Percentiles rank a stretch among this genome's conserved stretches.
These are phyloP conservation scores for Aspergillus tubingensis DNA, from an alignment of 2,329 filamentous ascomycete genomes.

Conservation along the genomic window DNA sequence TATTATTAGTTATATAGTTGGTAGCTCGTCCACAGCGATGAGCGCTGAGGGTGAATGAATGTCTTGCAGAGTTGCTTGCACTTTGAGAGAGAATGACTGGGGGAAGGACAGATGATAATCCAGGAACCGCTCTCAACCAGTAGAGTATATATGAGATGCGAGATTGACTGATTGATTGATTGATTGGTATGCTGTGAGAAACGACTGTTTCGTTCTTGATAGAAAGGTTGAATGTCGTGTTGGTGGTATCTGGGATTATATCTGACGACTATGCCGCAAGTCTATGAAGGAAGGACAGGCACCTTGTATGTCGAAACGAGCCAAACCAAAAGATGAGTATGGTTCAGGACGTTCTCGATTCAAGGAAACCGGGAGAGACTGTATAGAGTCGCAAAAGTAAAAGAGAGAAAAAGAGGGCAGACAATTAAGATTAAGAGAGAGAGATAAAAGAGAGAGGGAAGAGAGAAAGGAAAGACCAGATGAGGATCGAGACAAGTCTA, in stretches of 20 bases:
- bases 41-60: conserved; percentile 20
- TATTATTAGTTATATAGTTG: conserved; percentile 21
- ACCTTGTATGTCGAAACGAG: conserved; percentile 27
- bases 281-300: conserved; percentile 39
- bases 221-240: background rate
- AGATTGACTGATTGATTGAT: no score
- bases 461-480: conserved; percentile 33
- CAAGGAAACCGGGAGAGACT: conserved; percentile 28
- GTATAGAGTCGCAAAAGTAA: conserved; percentile 22
- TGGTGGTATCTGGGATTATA: conserved; percentile 21
- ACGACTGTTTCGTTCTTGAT: background rate
- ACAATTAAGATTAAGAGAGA: conserved; percentile 17
- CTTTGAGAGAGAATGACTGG: conserved; percentile 38
- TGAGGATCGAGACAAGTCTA: conserved; percentile 32
- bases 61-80: conserved; percentile 33
- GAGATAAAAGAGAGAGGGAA: conserved; percentile 21
- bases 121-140: conserved; percentile 13
- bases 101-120: conserved; percentile 19
- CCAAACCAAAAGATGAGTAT: conserved; percentile 19
- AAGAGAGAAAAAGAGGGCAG: conserved; percentile 29
- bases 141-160: conserved; percentile 5
- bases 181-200: background rate
- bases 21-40: conserved; percentile 10
- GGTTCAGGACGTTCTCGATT: conserved; percentile 21
- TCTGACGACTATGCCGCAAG: conserved; percentile 25